Evolutionary conservation across 2,329 filamentous ascomycete genomes (phyloP).

Genomic region (Botrytis medusae): DNA sequence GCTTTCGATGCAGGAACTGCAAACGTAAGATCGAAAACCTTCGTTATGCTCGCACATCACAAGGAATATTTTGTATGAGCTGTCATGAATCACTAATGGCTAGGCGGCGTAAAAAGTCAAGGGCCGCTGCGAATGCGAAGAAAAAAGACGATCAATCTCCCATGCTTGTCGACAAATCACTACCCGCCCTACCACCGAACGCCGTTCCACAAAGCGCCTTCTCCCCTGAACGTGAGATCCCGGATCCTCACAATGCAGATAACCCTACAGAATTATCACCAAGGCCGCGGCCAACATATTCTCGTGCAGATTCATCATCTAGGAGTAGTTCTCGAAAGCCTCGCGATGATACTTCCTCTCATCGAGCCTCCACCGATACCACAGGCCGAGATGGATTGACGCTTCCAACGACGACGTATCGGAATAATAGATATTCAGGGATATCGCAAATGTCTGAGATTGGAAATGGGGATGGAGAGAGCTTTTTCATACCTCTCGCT

Average conservation of each 20-base stretch:
- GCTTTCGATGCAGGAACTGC: constrained; percentile 96
- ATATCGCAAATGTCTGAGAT: constrained; percentile 54
- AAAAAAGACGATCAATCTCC: constrained; percentile 64
- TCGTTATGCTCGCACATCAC: constrained; percentile 93
- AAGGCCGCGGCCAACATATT: constrained; percentile 53
- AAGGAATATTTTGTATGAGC: constrained; percentile 99
- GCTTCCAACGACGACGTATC: constrained; percentile 74
- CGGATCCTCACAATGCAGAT: constrained; percentile 60
- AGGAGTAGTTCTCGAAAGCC: constrained; percentile 50
- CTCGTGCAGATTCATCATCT: constrained; percentile 55
- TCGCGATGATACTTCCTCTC: constrained; percentile 50
- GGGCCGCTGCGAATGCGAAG: constrained; percentile 61
- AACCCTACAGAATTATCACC: constrained; percentile 70
- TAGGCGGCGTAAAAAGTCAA: constrained; percentile 81
- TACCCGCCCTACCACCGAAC: constrained; percentile 84
- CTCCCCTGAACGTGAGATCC: constrained; percentile 55
- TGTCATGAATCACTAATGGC: constrained; percentile 98
- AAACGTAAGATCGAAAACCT: constrained; percentile 99
- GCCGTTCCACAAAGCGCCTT: constrained; percentile 64
- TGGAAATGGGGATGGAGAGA: constrained; percentile 45
- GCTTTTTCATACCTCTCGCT: constrained; percentile 75
- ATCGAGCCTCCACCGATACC: constrained; percentile 47
- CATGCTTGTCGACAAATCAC: constrained; percentile 82
- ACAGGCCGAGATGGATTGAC: constrained; percentile 60
- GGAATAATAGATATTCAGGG: constrained; percentile 74